These are phyloP conservation scores for Fomitopsis serialis DNA, from an alignment of 768 basidiomycete species.

Conservation along the genomic window DNA sequence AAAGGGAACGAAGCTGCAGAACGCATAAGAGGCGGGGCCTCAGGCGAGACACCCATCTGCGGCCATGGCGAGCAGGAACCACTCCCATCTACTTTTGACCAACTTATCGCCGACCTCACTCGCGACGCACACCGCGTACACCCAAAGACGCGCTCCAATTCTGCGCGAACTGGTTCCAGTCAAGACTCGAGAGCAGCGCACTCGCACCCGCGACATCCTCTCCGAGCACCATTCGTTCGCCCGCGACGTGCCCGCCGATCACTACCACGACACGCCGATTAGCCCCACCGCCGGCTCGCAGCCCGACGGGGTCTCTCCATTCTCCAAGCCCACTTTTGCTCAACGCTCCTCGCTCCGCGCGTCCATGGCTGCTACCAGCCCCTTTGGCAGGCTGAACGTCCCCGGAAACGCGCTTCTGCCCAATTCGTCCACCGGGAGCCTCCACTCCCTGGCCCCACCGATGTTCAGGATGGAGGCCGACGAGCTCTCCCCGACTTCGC, in stretches of 20 bases:
- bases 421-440: conserved; percentile 27
- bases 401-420: conserved; percentile 75
- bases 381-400: conserved; percentile 76
- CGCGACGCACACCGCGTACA: conserved; percentile 82
- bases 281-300: conserved; percentile 28
- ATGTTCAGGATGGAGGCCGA: conserved; percentile 55
- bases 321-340: conserved; percentile 41
- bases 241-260: conserved; percentile 48
- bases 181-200: conserved; percentile 81
- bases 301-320: conserved; percentile 48
- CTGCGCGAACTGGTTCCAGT: conserved; percentile 93
- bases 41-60: not conserved
- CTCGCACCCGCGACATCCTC: conserved; percentile 62
- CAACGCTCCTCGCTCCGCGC: conserved; percentile 50
- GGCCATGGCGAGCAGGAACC: conserved; percentile 1
- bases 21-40: not conserved
- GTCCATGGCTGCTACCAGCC: conserved; percentile 49
- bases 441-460: conserved; percentile 27
- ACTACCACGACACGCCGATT: conserved; percentile 51
- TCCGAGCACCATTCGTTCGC: conserved; percentile 46
- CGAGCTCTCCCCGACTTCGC: conserved; percentile 58
- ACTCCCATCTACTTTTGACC: conserved; percentile 71
- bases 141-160: conserved; percentile 91
- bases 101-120: conserved; percentile 78
- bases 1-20: not conserved